Evolutionary conservation across 73 alveolate species (phyloP).

Genomic region (Paraurostyla sp.): DNA sequence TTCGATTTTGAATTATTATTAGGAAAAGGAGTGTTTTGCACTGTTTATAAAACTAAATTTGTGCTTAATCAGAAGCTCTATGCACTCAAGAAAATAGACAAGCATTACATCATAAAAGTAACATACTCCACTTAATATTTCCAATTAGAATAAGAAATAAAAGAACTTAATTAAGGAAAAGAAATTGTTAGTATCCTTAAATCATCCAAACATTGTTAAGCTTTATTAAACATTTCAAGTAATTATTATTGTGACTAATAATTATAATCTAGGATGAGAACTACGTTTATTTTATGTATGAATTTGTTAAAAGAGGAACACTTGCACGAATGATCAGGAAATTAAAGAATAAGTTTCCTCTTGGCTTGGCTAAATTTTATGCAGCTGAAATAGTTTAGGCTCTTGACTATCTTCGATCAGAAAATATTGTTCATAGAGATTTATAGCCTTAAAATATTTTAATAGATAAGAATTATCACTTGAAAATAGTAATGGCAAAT

Average conservation of each 20-base stretch:
- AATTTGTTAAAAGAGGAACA: conserved; percentile 28
- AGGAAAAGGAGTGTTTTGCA: conserved; percentile 76
- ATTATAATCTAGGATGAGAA: conserved; percentile 41
- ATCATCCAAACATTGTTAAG: conserved; percentile 70
- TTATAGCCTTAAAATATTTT: conserved; percentile 90
- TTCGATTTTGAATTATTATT: conserved; percentile 76
- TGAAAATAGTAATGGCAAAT: conserved; percentile 67
- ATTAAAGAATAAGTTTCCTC: background rate
- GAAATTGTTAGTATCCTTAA: conserved; percentile 57
- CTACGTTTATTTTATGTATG: conserved; percentile 38
- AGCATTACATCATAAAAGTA: conserved; percentile 68
- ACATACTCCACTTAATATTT: background rate
- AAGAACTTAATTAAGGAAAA: conserved; percentile 60
- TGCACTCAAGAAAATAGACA: conserved; percentile 80
- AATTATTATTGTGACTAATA: conserved; percentile 59
- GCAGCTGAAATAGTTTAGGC: conserved; percentile 78
- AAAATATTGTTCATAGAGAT: conserved; percentile 84
- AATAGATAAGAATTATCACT: conserved; percentile 74
- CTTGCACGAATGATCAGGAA: conserved; percentile 35
- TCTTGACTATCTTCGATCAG: conserved; percentile 75
- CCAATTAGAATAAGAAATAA: conserved; percentile 58
- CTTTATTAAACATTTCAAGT: conserved; percentile 79
- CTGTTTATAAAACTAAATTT: conserved; percentile 75
- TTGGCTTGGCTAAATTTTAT: conserved; percentile 73
- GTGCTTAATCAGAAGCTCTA: conserved; percentile 65